These are phyloP conservation scores for Acorus gramineus DNA, from an alignment of 106 monocot species.

Conservation along the genomic window DNA sequence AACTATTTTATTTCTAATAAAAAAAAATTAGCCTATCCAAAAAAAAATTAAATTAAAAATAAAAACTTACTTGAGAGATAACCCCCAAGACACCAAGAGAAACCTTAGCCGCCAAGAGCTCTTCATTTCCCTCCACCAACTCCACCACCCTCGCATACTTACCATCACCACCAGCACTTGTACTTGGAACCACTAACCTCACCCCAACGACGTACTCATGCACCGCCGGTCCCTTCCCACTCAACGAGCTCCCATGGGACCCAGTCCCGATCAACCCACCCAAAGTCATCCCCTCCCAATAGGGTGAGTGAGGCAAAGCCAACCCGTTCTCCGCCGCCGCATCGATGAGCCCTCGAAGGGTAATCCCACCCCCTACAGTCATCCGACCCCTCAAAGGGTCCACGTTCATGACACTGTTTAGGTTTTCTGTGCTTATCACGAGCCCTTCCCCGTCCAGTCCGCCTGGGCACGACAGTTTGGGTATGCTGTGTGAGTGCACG, in stretches of 20 bases:
- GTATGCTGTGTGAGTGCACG: constrained; percentile 35
- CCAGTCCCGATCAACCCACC: constrained; percentile 47
- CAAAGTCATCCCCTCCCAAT: constrained; percentile 41
- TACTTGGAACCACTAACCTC: constrained; percentile 14
- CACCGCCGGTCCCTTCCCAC: constrained; percentile 34
- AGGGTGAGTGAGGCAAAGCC: constrained; percentile 21
- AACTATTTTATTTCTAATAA: too few relatives aligned
- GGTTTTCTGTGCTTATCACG: constrained; percentile 32
- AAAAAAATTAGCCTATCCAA: too few relatives aligned
- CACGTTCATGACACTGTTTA: constrained; percentile 18
- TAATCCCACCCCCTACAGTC: constrained; percentile 34
- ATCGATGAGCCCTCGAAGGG: constrained; percentile 21
- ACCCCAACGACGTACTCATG: constrained; percentile 44
- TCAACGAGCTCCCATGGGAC: constrained; percentile 46
- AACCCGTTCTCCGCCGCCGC: constrained; percentile 27
- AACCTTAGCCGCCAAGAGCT: too few relatives aligned
- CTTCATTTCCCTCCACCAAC: too few relatives aligned
- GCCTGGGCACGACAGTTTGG: constrained; percentile 51
- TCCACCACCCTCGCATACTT: too few relatives aligned
- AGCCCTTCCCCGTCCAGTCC: constrained; percentile 17
- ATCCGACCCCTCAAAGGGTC: constrained; percentile 6
- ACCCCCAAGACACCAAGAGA: too few relatives aligned
- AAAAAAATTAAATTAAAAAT: too few relatives aligned
- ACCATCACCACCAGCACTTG: too few relatives aligned
- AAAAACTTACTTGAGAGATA: too few relatives aligned